Percentiles rank a stretch among this genome's conserved stretches.
These are phyloP conservation scores for Rugonectria rugulosa DNA, from an alignment of 2,329 filamentous ascomycete genomes.

Conservation along the genomic window DNA sequence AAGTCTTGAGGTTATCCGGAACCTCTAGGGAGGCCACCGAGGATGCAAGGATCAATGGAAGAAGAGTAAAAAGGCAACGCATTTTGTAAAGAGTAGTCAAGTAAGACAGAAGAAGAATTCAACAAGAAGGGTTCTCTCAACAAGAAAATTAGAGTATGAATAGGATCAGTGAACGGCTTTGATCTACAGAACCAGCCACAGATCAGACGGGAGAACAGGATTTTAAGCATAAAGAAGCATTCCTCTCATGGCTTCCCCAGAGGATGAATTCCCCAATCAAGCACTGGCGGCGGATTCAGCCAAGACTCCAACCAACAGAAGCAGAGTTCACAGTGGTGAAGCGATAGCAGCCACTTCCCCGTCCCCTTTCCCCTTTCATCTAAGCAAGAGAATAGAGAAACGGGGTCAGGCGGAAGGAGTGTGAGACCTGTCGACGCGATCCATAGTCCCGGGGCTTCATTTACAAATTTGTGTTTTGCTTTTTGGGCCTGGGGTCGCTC, in stretches of 20 bases:
- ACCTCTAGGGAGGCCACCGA: conserved; percentile 13
- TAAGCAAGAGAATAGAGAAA: too few relatives aligned
- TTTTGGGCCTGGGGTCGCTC: too few relatives aligned
- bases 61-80: not conserved
- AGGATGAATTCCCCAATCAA: not conserved
- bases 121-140: too few relatives aligned
- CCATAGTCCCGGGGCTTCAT: too few relatives aligned
- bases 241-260: not conserved
- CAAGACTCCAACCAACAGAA: not conserved
- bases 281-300: not conserved
- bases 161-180: not conserved
- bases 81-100: conserved; percentile 2
- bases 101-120: too few relatives aligned
- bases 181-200: not conserved
- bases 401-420: too few relatives aligned
- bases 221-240: not conserved
- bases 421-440: too few relatives aligned
- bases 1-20: conserved; percentile 13
- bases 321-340: not conserved
- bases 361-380: not conserved
- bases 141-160: not conserved
- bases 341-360: not conserved
- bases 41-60: conserved; percentile 11
- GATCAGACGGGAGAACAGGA: not conserved
- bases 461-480: too few relatives aligned